Conservation (phyloP, 768 basidiomycete species). For the Leucosporidium scottii region DNA sequence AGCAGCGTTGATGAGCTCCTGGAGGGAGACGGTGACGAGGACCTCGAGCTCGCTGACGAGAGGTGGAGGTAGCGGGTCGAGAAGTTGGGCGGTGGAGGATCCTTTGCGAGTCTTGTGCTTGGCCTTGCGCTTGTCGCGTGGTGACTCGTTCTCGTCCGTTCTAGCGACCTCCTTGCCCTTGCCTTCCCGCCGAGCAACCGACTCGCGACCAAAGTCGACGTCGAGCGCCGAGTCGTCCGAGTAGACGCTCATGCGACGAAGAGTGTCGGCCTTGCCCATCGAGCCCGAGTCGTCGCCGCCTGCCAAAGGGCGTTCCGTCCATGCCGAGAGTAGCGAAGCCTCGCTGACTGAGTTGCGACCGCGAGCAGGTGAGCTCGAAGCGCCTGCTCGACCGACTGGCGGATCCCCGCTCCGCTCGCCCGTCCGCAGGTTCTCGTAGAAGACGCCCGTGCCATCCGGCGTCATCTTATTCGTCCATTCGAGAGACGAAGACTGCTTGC, state of each 20-base stretch:
- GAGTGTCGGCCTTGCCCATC: not conserved
- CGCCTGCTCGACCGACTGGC: not conserved
- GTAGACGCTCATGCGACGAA: slow-evolving; percentile 56
- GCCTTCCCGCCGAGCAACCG: not conserved
- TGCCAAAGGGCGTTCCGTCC: slow-evolving; percentile 9
- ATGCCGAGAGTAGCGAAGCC: slow-evolving; percentile 17
- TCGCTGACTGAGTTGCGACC: slow-evolving; percentile 9
- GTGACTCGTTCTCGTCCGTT: not conserved
- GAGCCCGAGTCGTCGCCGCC: not conserved
- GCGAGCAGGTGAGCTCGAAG: not conserved
- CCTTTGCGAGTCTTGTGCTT: slow-evolving; percentile 2
- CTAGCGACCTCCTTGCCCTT: not conserved
- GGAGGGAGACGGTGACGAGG: slow-evolving; percentile 11
- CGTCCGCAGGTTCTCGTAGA: slow-evolving; percentile 21
- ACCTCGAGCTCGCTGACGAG: slow-evolving; percentile 25
- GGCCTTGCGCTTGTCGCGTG: not conserved
- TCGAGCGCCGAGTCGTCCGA: slow-evolving; percentile 74
- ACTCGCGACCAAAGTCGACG: slow-evolving; percentile 6
- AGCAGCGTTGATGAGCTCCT: slow-evolving; percentile 8
- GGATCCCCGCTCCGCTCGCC: slow-evolving; percentile 24
- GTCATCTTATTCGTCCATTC: slow-evolving; percentile 17
- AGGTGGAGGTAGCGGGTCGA: slow-evolving; percentile 23
- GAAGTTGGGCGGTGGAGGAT: slow-evolving; percentile 14
- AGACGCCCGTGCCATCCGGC: slow-evolving; percentile 7
- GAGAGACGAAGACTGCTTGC: not conserved